Evolutionary conservation across 2,329 filamentous ascomycete species (phyloP), one percentile per base, ranked within the genome.

Genomic region (Venturia effusa): DNA sequence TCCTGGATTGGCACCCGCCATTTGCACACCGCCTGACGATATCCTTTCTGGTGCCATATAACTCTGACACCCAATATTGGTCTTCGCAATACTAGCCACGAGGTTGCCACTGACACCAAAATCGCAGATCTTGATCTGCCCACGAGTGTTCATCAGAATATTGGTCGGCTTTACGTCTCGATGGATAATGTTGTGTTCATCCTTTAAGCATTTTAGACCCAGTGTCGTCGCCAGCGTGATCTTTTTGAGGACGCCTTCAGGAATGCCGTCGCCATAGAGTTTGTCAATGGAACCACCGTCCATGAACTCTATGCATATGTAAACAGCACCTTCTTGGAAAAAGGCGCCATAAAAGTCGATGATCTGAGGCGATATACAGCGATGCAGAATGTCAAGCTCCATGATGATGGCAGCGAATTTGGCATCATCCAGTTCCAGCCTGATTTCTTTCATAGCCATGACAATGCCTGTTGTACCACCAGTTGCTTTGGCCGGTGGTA

Each of bases 371-470:
- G 92, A 97, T 3, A 94, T 82, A 72, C 94, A 99, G 69, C 94
- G 89, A 77, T 99, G 94, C 2, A 99, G 80, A 67, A 99, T 93
- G 71, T 99, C 91, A 59, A 99, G 81, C 76, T 99, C 94, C 84
- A 97, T 99, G 70, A 97, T 88, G 71, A 99, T 99, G 43, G 93
- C 92, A 7, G 90, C 88, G 73, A 99, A 96, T 75, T 99, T 99
- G 67, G 91, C 88, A 74, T 99, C 94, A 71, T 99, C 94, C 62
- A 99, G 81, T 75, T 99, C 94, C 11, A 99, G 80, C 24, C 94
- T 86, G 70, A 99, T 95, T 76, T 99, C 94, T 75, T 99, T 99
- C 94, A 99, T 99, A 17, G 94, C 94, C 94, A 99, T 97, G 66
- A 96, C 81, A 61, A 89, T 84, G 22, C 93, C 92, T 0, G 86